These are phyloP conservation scores for Kingdonia uniflora DNA, from an alignment of 164 flowering plant genomes.

Conservation along the genomic window DNA sequence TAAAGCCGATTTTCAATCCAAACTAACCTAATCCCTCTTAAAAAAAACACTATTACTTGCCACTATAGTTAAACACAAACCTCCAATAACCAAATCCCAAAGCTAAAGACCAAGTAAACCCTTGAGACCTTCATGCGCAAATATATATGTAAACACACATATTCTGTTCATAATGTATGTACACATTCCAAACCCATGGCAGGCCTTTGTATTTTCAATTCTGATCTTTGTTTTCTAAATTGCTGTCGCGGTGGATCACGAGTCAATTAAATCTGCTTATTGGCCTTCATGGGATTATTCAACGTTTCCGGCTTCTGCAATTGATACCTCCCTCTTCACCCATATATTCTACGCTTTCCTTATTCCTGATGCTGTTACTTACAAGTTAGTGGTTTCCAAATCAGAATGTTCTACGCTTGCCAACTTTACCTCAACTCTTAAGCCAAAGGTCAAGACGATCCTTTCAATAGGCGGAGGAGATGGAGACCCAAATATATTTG, in stretches of 20 bases:
- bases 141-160: neutral
- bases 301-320: neutral
- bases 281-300: neutral
- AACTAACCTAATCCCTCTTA: too few relatives aligned
- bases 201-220: neutral
- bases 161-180: neutral
- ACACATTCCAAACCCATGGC: neutral
- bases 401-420: neutral
- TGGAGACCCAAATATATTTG: neutral
- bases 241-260: neutral
- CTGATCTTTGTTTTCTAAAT: neutral
- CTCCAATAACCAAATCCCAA: too few relatives aligned
- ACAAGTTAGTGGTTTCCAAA: neutral
- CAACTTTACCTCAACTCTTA: neutral
- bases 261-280: neutral
- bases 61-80: too few relatives aligned
- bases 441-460: neutral
- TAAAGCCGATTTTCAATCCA: too few relatives aligned
- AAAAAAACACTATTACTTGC: too few relatives aligned
- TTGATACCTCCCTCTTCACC: slow-evolving; percentile 2
- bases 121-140: too few relatives aligned
- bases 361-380: neutral
- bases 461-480: slow-evolving; percentile 3
- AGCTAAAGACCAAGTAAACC: too few relatives aligned
- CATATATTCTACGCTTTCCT: slow-evolving; percentile 6